These are phyloP conservation scores for Tubosaeta sp. DNA, from an alignment of 768 basidiomycete genomes.

Conservation along the genomic window DNA sequence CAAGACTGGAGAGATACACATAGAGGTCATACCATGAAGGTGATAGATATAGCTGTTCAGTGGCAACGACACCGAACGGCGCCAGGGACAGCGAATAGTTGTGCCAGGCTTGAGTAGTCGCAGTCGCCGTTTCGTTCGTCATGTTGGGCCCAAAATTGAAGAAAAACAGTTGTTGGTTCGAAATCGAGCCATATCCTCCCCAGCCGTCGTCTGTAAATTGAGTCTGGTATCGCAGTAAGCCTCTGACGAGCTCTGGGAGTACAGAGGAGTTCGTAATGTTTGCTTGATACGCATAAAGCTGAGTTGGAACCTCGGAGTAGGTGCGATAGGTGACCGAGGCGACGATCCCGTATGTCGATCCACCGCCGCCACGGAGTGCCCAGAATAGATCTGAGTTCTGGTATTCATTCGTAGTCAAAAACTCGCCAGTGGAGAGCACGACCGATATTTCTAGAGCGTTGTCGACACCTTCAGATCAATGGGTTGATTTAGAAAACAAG, in stretches of 20 bases:
- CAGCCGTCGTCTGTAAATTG: conserved; percentile 39
- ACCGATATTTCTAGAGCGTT: conserved; percentile 44
- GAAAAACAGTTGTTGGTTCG: conserved; percentile 8
- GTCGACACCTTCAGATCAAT: conserved; percentile 50
- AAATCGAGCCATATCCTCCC: conserved; percentile 34
- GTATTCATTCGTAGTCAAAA: conserved; percentile 36
- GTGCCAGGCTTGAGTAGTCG: no score
- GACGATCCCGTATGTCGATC: no score
- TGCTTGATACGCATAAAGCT: conserved; percentile 24
- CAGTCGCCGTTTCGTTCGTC: conserved; percentile 34
- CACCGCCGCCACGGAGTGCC: no score
- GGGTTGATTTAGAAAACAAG: no score
- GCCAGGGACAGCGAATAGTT: conserved; percentile 15
- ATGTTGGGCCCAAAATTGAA: conserved; percentile 33
- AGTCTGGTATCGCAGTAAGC: conserved; percentile 33
- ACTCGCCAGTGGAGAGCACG: conserved; percentile 40
- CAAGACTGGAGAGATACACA: no score
- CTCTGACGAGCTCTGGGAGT: conserved; percentile 30
- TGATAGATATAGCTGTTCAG: background rate
- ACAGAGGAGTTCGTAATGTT: conserved; percentile 31
- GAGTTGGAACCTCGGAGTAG: conserved; percentile 31
- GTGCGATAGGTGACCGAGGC: no score
- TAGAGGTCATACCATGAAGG: conserved; percentile 11
- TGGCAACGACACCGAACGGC: conserved; percentile 3
- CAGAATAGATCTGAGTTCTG: conserved; percentile 49